Evolutionary conservation across 768 basidiomycete genomes (phyloP).

Genomic region (Tephrocybe sp.): DNA sequence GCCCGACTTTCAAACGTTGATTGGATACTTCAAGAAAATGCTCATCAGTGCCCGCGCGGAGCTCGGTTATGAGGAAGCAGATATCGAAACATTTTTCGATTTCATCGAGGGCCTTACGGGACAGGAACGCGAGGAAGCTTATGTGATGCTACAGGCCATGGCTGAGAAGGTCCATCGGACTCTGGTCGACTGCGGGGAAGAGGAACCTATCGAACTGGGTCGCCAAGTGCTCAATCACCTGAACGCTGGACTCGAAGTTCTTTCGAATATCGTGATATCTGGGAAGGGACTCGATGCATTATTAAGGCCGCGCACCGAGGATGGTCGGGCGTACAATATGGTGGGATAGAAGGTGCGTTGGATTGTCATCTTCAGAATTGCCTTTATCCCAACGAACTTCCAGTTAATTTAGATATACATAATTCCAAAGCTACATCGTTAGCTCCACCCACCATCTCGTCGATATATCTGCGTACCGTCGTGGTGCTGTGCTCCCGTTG

Average conservation of each 20-base stretch:
- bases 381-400: too few relatives aligned
- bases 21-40: too few relatives aligned
- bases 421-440: too few relatives aligned
- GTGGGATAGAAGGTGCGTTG: constrained; percentile 21
- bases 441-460: too few relatives aligned
- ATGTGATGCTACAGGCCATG: constrained; percentile 23
- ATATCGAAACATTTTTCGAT: constrained; percentile 14
- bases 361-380: too few relatives aligned
- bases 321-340: constrained; percentile 28
- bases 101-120: constrained; percentile 9
- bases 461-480: too few relatives aligned
- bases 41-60: too few relatives aligned
- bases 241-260: constrained; percentile 21
- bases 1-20: too few relatives aligned
- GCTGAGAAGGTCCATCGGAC: constrained; percentile 30
- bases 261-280: too few relatives aligned
- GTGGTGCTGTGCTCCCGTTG: too few relatives aligned
- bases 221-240: constrained; percentile 18
- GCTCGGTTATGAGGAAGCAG: neutral
- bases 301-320: constrained; percentile 27
- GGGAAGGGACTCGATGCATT: too few relatives aligned
- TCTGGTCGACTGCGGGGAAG: constrained; percentile 20
- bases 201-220: constrained; percentile 22
- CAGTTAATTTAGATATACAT: too few relatives aligned
- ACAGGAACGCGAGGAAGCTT: constrained; percentile 22